phyloP scores from a whole-genome alignment of 2,329 filamentous ascomycete genomes.

The Talaromyces sp. region DNA sequence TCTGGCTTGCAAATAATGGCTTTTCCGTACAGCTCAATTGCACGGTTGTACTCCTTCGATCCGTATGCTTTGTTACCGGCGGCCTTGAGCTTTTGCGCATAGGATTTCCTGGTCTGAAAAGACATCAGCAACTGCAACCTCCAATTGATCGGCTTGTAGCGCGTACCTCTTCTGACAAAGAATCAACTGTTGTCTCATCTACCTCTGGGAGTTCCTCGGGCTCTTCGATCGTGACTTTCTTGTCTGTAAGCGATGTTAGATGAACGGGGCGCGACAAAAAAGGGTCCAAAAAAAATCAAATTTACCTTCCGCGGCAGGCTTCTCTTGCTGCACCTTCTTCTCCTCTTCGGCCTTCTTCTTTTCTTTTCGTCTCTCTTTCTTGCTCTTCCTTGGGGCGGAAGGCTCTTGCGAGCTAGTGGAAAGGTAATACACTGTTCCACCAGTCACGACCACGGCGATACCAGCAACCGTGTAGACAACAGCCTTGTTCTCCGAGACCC shows the following conservation, averaged over 20 bases:
- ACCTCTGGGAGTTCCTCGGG: conserved; percentile 66
- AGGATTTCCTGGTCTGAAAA: conserved; percentile 70
- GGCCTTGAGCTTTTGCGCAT: conserved; percentile 87
- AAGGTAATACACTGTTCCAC: conserved; percentile 89
- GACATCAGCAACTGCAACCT: conserved; percentile 2
- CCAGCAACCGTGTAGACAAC: conserved; percentile 95
- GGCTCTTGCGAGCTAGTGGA: conserved; percentile 41
- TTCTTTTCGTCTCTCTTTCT: conserved; percentile 84
- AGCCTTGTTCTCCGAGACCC: conserved; percentile 94
- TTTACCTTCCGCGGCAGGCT: conserved; percentile 40
- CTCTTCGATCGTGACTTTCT: conserved; percentile 46
- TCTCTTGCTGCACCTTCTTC: conserved; percentile 47
- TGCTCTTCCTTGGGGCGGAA: conserved; percentile 62
- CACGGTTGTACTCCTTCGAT: conserved; percentile 85
- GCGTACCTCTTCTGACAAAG: conserved; percentile 44
- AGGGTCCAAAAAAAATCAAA: conserved; percentile 23
- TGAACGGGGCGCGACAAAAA: conserved; percentile 32
- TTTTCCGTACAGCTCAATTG: conserved; percentile 92
- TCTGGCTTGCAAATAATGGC: conserved; percentile 96
- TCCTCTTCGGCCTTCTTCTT: conserved; percentile 63
- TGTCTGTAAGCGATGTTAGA: conserved; percentile 24
- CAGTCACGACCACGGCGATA: conserved; percentile 84
- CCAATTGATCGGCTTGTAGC: background rate
- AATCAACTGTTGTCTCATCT: conserved; percentile 44
- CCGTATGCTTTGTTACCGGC: conserved; percentile 96